phyloP scores from a whole-genome alignment of 2,329 filamentous ascomycete genomes.

The Venturia oleaginea region DNA sequence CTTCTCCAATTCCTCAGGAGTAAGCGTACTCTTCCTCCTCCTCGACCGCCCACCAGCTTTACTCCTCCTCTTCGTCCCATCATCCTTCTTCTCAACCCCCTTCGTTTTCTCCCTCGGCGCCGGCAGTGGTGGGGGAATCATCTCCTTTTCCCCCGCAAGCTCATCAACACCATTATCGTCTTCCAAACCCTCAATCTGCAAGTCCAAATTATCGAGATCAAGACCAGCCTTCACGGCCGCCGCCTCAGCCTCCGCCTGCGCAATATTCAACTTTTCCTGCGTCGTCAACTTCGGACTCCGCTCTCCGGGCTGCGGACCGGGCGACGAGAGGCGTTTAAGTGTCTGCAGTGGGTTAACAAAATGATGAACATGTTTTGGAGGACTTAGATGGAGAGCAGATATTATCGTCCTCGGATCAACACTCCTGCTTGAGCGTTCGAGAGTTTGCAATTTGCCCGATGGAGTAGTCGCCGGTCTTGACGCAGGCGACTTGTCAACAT shows the following conservation, averaged over 20 bases:
- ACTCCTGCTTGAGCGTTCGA: neutral
- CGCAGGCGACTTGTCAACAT: neutral
- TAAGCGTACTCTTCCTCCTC: conserved; percentile 64
- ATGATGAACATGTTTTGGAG: conserved; percentile 1
- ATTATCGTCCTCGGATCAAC: neutral
- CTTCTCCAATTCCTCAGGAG: conserved; percentile 60
- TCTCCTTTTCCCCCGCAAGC: neutral
- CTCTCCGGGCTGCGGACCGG: conserved; percentile 29
- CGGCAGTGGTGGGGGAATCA: neutral
- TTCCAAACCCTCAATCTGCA: conserved; percentile 6
- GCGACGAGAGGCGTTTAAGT: conserved; percentile 30
- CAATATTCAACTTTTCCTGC: conserved; percentile 38
- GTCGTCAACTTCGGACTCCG: conserved; percentile 34
- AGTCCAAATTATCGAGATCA: conserved; percentile 18
- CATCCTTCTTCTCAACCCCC: conserved; percentile 19
- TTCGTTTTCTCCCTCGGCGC: conserved; percentile 11
- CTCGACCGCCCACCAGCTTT: conserved; percentile 48
- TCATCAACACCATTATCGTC: neutral
- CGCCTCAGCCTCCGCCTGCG: conserved; percentile 35
- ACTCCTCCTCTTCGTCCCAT: conserved; percentile 34
- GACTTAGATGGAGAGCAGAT: neutral
- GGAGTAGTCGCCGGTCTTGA: neutral
- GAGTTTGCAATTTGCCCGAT: neutral
- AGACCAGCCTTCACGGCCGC: conserved; percentile 24
- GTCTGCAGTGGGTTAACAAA: conserved; percentile 25